phyloP scores from a whole-genome alignment of 352 stramenopile species.

The Saprolegnia parasitica region DNA sequence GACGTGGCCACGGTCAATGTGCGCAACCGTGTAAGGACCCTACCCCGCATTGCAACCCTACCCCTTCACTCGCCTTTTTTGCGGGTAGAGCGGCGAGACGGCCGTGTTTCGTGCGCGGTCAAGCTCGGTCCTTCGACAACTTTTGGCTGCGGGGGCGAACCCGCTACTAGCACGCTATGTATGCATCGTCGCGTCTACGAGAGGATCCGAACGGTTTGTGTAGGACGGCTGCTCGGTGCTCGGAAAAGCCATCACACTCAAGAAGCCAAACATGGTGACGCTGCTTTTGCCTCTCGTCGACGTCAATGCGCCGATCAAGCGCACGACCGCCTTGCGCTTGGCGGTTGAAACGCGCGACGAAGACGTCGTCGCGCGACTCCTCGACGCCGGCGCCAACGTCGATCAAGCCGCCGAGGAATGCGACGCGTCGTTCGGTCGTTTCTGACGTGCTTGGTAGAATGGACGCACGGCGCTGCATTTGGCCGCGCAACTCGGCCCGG shows the following conservation, averaged over 20 bases:
- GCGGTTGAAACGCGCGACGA: background rate
- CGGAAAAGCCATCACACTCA: background rate
- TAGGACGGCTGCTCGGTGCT: constrained; percentile 5
- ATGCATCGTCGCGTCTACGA: background rate
- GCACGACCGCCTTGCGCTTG: background rate
- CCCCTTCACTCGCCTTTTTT: no score
- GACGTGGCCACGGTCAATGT: background rate
- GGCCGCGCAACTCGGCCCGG: background rate
- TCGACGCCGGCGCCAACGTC: constrained; percentile 6
- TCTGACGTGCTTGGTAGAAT: background rate
- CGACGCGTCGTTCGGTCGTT: background rate
- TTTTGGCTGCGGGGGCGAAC: background rate
- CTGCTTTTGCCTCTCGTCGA: background rate
- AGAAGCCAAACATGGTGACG: background rate
- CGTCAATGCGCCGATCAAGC: constrained; percentile 7
- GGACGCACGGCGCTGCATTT: constrained; percentile 5
- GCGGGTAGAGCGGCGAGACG: background rate
- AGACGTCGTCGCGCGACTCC: background rate
- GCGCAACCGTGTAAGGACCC: background rate
- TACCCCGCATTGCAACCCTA: no score
- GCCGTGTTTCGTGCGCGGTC: background rate
- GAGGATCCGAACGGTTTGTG: background rate
- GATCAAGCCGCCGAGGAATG: constrained; percentile 6
- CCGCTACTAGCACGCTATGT: background rate
- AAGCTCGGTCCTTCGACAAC: background rate